Base-by-base conservation (phyloP, 2,329 filamentous ascomycete species). In the Cercospora sp. region DNA sequence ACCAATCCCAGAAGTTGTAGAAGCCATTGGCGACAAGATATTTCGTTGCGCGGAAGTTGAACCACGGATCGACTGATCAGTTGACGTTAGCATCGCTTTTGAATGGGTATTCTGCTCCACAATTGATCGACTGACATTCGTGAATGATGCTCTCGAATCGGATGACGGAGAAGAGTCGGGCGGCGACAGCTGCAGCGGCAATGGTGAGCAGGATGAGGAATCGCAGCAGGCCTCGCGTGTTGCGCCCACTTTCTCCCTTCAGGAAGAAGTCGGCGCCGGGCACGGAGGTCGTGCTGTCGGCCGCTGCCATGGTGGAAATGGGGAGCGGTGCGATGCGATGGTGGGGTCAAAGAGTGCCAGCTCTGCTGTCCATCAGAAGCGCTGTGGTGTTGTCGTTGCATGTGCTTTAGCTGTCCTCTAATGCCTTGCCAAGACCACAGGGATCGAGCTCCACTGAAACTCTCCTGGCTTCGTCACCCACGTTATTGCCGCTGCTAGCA, bases 1-100 rank as follows among this genome's bases (percentile, higher is more conserved):
- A 99, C 95, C 95, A 99, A 81, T 99, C 94, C 95, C 95, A 99
- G 81, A 99, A 99, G 81, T 91, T 93, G 82, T 97, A 96, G 84
- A 99, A 98, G 76, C 95, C 95, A 89, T 99, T 89, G 79, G 94
- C 88, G 66, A 99, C 92, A 66, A 99, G 88, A 79, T 99, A 98
- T 83, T 98, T 98, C 66, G 95, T 98, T 74, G 95, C 95, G 81
- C 95, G 88, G 83, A 99, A 99, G 83, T 99, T 99, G 85, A 99
- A 99, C 95, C 95, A 99, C 40, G 95, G 95, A 83, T 99, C 95
- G 83, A 99, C 94, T 99, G 70, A 16, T 34, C 61, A 30, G 9
- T 8, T 67, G 45, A 61, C 21, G 32, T 59, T 57, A 65, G 74
- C 64, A 73, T 68, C 53, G 63, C 51, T 34, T 30, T 18, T 71